phyloP scores from a whole-genome alignment of 1,284 basidiomycete genomes.

The Sphagnurus paluster region DNA sequence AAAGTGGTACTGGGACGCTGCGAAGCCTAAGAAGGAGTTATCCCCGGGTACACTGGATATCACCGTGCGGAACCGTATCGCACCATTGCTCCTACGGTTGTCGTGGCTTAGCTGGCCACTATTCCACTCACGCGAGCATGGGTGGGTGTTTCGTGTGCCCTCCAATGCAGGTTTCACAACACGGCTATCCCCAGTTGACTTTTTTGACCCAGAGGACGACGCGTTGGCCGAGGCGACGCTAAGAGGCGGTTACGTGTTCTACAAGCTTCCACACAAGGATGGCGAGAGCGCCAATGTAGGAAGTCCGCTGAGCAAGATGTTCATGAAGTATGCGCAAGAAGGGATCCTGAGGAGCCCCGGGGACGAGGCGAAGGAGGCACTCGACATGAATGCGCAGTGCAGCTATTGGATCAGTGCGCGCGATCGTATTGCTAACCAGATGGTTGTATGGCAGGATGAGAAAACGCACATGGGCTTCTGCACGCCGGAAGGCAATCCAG shows the following conservation, averaged over 20 bases:
- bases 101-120: conserved; percentile 90
- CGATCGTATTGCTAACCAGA: conserved; percentile 91
- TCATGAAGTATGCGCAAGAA: conserved; percentile 86
- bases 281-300: conserved; percentile 95
- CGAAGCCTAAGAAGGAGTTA: conserved; percentile 65
- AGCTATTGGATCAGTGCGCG: conserved; percentile 97
- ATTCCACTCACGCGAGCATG: conserved; percentile 84
- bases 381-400: conserved; percentile 94
- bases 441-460: conserved; percentile 83
- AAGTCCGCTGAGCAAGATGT: conserved; percentile 87
- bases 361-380: conserved; percentile 78
- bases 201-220: conserved; percentile 65
- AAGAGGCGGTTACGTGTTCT: conserved; percentile 61
- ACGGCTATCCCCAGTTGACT: conserved; percentile 49
- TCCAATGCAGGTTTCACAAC: conserved; percentile 31
- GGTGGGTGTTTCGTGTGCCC: conserved; percentile 89
- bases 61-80: conserved; percentile 81
- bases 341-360: conserved; percentile 82
- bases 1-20: conserved; percentile 96
- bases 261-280: conserved; percentile 95
- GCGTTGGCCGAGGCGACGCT: conserved; percentile 46
- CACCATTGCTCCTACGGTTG: conserved; percentile 85
- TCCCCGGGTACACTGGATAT: conserved; percentile 78
- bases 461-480: conserved; percentile 49
- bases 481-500: conserved; percentile 18